Evolutionary conservation across 75 land plant genomes (phyloP), one percentile per base, ranked within the genome.

Genomic region (Sequoia sempervirens): DNA sequence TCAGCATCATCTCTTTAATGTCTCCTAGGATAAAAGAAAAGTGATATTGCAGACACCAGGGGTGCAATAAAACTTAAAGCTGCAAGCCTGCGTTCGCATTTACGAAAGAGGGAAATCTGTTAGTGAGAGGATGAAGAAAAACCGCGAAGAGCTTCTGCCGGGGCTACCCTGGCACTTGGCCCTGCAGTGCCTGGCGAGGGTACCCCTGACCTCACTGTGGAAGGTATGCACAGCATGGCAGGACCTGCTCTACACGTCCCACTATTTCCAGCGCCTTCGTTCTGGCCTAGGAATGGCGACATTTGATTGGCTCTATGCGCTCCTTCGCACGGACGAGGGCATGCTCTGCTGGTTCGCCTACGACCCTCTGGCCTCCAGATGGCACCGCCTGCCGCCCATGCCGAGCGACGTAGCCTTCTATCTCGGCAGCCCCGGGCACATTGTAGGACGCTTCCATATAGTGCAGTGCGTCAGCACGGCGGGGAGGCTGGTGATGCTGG

Each of bases 391-490:
- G 8, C 90, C 90, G 18, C 72, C 84, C n/a, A 45, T 84, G 83
- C 90, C 88, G 47, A 61, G 53, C 32, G 30, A 81, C 30, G 75
- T 80, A 28, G 80, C 79, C 38, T 84, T 86, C 64, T 84, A 75
- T 61, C 75, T 84, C 73, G 61, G 47, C 66, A 75, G 37, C 64
- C 84, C 88, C 26, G 72, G 12, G 32, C 58, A 74, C 50, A 84
- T 43, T 66, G 75, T 82, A 38, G 88, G 90, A 34, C 47, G 54
- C 2, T 52, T 79, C n/a, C 88, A 86, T 84, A 72, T 84, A 30
- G 87, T 89, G 12, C 90, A 89, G 75, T 89, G 90, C 83, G 88
- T 86, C 6, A 82, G 88, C 86, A 81, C 90, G 4, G 47, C 43
- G 18, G 70, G 53, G 53, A 84, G 78, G 82, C 88, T 89, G 70